Percentiles rank a stretch among this genome's conserved stretches.
Evolutionary conservation across 2,329 filamentous ascomycete species (phyloP).

Genomic region (Metarhizium rileyi): DNA sequence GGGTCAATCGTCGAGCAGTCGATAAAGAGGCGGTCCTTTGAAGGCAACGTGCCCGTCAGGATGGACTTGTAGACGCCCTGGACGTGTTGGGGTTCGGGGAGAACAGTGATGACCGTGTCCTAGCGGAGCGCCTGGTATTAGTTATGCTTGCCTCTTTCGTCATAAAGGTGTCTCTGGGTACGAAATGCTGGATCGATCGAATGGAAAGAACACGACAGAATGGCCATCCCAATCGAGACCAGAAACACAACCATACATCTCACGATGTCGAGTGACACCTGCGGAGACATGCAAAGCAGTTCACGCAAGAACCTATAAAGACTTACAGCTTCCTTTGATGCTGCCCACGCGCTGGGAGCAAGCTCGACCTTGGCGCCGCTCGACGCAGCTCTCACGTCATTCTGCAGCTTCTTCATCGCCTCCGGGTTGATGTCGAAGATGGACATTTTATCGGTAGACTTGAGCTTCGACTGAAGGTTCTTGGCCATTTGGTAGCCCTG

Average conservation of each 20-base stretch:
- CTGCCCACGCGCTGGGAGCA: constrained; percentile 35
- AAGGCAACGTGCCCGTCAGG: constrained; percentile 43
- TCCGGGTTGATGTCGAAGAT: constrained; percentile 48
- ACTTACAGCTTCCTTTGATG: constrained; percentile 43
- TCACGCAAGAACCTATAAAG: background rate
- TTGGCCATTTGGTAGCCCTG: constrained; percentile 55
- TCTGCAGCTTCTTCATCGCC: constrained; percentile 35
- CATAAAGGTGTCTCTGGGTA: too few relatives aligned
- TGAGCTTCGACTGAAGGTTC: constrained; percentile 49
- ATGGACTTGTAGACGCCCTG: constrained; percentile 73
- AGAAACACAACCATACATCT: background rate
- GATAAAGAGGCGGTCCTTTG: constrained; percentile 69
- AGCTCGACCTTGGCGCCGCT: constrained; percentile 38
- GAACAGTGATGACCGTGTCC: constrained; percentile 79
- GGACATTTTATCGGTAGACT: constrained; percentile 38
- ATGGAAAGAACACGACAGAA: too few relatives aligned
- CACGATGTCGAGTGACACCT: background rate
- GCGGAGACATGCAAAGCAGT: background rate
- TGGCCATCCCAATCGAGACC: too few relatives aligned
- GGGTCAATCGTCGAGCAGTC: constrained; percentile 97
- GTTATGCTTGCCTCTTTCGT: background rate
- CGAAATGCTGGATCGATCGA: too few relatives aligned
- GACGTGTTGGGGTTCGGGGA: constrained; percentile 85
- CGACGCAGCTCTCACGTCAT: constrained; percentile 34
- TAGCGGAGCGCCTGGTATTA: constrained; percentile 23